Evolutionary conservation across 306 rosid species (phyloP).

Genomic region (Rosa rugosa): DNA sequence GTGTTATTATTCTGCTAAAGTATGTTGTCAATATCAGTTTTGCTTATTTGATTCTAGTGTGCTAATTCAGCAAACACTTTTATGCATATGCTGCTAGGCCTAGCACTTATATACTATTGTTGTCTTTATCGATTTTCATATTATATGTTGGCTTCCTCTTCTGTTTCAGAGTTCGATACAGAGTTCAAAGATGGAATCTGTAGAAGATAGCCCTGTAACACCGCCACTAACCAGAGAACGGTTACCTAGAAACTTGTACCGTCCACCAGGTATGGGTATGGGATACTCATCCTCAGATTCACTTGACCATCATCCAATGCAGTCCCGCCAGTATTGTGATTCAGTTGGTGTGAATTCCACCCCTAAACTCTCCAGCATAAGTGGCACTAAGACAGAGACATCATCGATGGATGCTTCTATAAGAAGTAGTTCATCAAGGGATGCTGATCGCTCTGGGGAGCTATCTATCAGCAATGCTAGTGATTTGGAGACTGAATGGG

Average conservation of each 20-base stretch:
- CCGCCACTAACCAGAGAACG: conserved; percentile 82
- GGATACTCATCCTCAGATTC: conserved; percentile 92
- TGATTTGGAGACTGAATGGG: conserved; percentile 97
- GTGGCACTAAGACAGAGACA: conserved; percentile 59
- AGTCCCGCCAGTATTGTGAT: conserved; percentile 55
- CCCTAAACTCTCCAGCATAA: conserved; percentile 62
- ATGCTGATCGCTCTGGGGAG: conserved; percentile 82
- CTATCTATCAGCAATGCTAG: conserved; percentile 95
- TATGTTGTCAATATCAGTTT: neutral
- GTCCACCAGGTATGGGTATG: conserved; percentile 49
- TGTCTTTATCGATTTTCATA: neutral
- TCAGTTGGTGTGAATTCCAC: conserved; percentile 59
- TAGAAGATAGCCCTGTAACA: conserved; percentile 85
- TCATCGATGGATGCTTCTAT: conserved; percentile 84
- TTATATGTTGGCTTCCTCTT: conserved; percentile 6
- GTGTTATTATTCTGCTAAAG: neutral
- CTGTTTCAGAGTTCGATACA: conserved; percentile 71
- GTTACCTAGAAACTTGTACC: conserved; percentile 55
- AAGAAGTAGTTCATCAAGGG: conserved; percentile 76
- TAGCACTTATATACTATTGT: neutral
- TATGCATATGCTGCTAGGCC: neutral
- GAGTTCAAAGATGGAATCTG: conserved; percentile 82
- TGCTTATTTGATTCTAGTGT: conserved; percentile 3
- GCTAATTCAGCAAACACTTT: neutral
- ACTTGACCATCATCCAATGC: conserved; percentile 60